Base-by-base conservation (phyloP, 2,329 filamentous ascomycete genomes). In the Diaporthe vexans region DNA sequence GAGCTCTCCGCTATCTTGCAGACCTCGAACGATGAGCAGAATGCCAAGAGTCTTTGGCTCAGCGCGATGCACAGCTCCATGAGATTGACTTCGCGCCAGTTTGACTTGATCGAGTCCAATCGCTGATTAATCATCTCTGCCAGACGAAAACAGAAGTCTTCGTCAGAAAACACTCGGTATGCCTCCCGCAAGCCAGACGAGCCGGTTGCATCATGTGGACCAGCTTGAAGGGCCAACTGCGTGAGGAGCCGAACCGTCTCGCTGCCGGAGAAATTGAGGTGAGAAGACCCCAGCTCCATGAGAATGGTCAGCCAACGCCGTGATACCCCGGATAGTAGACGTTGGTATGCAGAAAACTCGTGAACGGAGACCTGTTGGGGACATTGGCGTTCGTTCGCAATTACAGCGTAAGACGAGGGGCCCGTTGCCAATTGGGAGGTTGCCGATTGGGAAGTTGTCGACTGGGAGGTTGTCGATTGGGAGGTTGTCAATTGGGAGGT, bases 1-100 rank as follows among this genome's bases (percentile, higher is more conserved):
- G 90, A 73, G 0, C 67, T 24, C 0, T 78, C 26, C 1, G 83
- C 81, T 0, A 58, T 75, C 21, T 11, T 77, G 72, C 1, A 51
- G 37, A 63, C 9, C 73, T 72, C 1, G 4, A 4, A 61, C 46
- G 6, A 75, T 19, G 26, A 17, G 26, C 73, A 77, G 43, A 80
- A 77, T 29, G 63, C 76, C 69, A 78, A 85, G 0, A 80, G 77
- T 2, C 88, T 85, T 0, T 90, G 78, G 0, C 83, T 77, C 0
- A 93, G 77, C 0, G 85, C 88, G 7, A 92, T 84, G 1, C 93
- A 71, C 0, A 87, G 84, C 6, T 90, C 87, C 90, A 94, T 92
- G 19, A 86, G 85, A 69, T 89, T 80, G 0, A 82, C 83, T 75
- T 94, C 91, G 0, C 91, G 85, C 88, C 90, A 92, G 58, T 90